Conservation (phyloP, 495 filamentous ascomycete species). For the Aspergillus funiculosus region DNA sequence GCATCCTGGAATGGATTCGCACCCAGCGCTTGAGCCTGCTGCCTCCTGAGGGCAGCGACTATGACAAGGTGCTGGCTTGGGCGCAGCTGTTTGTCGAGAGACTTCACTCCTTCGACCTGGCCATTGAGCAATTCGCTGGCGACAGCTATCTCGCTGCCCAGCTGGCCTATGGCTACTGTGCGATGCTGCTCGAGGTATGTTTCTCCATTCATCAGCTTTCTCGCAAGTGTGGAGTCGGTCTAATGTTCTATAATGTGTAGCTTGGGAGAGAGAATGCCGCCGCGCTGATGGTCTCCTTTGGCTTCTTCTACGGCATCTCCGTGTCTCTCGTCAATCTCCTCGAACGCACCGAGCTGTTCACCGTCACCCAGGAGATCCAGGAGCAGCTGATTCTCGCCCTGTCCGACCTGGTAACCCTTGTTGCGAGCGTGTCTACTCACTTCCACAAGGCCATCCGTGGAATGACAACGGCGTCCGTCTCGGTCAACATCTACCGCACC, state of each 20-base stretch:
- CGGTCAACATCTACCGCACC: constrained; percentile 30
- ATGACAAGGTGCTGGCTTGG: constrained; percentile 39
- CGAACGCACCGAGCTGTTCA: constrained; percentile 33
- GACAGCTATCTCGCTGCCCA: constrained; percentile 35
- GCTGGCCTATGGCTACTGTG: constrained; percentile 36
- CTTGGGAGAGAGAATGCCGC: constrained; percentile 32
- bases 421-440: constrained; percentile 29
- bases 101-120: constrained; percentile 31
- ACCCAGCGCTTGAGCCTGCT: constrained; percentile 33
- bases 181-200: constrained; percentile 34
- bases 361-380: constrained; percentile 31
- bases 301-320: constrained; percentile 37
- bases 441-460: constrained; percentile 28
- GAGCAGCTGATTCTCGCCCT: constrained; percentile 36
- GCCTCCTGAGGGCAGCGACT: constrained; percentile 36
- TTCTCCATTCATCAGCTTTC: too few species aligned
- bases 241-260: constrained; percentile 11
- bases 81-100: constrained; percentile 21
- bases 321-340: constrained; percentile 31
- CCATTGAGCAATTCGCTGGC: constrained; percentile 31
- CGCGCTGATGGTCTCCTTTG: constrained; percentile 32
- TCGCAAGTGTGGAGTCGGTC: background rate
- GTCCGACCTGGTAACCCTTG: constrained; percentile 32
- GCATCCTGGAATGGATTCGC: constrained; percentile 24
- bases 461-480: constrained; percentile 22